Evolutionary conservation across 352 stramenopile species (phyloP).

Genomic region (Globisporangium emineosum): DNA sequence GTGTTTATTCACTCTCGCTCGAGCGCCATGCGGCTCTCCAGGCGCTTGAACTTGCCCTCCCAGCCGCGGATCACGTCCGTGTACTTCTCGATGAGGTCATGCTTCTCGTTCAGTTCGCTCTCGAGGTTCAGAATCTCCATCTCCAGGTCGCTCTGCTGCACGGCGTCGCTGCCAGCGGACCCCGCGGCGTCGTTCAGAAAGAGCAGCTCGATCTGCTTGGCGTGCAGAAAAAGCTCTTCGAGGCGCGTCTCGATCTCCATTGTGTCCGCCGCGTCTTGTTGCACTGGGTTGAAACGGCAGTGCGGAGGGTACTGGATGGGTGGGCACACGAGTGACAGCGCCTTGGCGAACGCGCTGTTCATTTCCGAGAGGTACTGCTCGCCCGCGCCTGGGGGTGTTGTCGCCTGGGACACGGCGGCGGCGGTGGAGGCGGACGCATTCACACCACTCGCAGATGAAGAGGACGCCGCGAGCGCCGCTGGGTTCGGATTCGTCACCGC

Average conservation of each 20-base stretch:
- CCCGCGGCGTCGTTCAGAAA: constrained; percentile 47
- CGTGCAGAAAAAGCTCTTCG: constrained; percentile 76
- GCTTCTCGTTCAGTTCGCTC: constrained; percentile 76
- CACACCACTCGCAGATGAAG: not conserved
- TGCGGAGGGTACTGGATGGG: constrained; percentile 83
- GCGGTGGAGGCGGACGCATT: not conserved
- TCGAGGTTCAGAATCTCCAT: constrained; percentile 74
- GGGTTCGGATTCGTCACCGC: constrained; percentile 16
- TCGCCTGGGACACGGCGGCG: not conserved
- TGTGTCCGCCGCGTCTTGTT: constrained; percentile 74
- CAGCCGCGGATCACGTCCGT: constrained; percentile 76
- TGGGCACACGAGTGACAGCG: constrained; percentile 68
- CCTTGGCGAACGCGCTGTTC: constrained; percentile 74
- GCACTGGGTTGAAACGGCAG: constrained; percentile 81
- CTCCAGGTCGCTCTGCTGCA: constrained; percentile 58
- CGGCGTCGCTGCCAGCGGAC: not conserved
- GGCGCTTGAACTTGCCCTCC: constrained; percentile 82
- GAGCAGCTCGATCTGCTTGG: constrained; percentile 79
- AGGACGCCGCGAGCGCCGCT: not conserved
- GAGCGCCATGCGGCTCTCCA: constrained; percentile 63
- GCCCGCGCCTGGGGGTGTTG: constrained; percentile 21
- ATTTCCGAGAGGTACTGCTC: constrained; percentile 56
- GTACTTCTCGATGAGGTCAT: constrained; percentile 86
- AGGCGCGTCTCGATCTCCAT: constrained; percentile 65
- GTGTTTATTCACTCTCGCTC: constrained; percentile 37